A percentile compares a stretch with the other conserved stretches of the same genome.
phyloP scores from a whole-genome alignment of 495 filamentous ascomycete genomes.

The Penicillium pancosmium region DNA sequence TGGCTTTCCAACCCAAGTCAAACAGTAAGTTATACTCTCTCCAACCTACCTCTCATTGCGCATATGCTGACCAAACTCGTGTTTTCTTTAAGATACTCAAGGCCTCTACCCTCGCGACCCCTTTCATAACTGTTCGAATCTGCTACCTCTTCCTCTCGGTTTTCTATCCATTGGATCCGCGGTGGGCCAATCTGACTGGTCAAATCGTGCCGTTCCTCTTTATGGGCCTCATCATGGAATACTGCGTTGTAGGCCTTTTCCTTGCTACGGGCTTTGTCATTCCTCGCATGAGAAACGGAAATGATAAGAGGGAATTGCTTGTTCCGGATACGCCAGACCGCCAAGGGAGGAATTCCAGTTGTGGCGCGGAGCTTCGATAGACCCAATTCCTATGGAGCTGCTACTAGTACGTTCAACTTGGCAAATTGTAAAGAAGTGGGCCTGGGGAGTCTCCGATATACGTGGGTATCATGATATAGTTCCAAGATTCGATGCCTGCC shows the following conservation, averaged over 20 bases:
- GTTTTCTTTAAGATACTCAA: constrained; percentile 15
- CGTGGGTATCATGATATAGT: too few relatives aligned
- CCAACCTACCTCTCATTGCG: neutral
- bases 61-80: neutral
- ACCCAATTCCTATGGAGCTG: too few relatives aligned
- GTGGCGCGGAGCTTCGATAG: too few relatives aligned
- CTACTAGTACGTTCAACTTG: too few relatives aligned
- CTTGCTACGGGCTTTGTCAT: constrained; percentile 30
- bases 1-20: constrained; percentile 13
- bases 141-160: constrained; percentile 31
- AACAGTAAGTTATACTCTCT: constrained; percentile 10
- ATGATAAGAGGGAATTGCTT: neutral
- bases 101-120: constrained; percentile 26
- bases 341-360: neutral
- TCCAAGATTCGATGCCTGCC: too few relatives aligned
- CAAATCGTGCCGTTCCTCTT: constrained; percentile 29
- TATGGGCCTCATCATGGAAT: constrained; percentile 38
- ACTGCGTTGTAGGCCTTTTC: constrained; percentile 31
- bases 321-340: neutral
- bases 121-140: constrained; percentile 35
- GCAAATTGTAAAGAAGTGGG: too few relatives aligned
- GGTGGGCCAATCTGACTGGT: constrained; percentile 27
- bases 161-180: constrained; percentile 18
- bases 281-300: constrained; percentile 5
- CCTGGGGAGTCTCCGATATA: too few relatives aligned